phyloP scores from a whole-genome alignment of 805 yeast genomes.

The Groenewaldozyma salmanticensis region DNA sequence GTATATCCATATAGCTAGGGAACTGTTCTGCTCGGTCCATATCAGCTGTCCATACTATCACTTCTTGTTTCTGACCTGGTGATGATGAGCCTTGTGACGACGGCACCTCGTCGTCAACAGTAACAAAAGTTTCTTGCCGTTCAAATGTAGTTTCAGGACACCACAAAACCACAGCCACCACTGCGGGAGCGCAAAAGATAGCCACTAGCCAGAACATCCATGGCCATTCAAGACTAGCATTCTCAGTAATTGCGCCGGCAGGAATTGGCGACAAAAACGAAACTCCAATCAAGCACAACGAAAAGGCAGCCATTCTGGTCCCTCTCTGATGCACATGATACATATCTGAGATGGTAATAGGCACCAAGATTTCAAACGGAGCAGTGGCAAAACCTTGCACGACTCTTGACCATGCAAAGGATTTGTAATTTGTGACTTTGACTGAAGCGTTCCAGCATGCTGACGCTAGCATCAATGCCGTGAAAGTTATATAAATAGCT shows the following conservation, averaged over 20 bases:
- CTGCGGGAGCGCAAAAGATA: neutral
- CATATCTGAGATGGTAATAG: neutral
- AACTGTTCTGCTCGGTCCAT: neutral
- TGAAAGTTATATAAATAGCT: neutral
- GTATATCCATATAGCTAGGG: neutral
- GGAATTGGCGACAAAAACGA: neutral
- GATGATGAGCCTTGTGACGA: too few relatives aligned
- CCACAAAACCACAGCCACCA: neutral
- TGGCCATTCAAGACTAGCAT: neutral
- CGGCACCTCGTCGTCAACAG: neutral
- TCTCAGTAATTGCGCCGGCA: neutral
- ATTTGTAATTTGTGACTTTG: neutral
- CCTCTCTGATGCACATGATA: neutral
- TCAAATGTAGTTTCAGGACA: neutral
- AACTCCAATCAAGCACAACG: neutral
- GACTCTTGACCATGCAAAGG: neutral
- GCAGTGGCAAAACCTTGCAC: neutral
- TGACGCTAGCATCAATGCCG: neutral
- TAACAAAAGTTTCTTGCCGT: neutral
- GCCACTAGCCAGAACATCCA: neutral
- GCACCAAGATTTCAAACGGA: neutral
- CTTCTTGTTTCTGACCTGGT: too few relatives aligned
- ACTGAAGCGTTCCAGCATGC: neutral
- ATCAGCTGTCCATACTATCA: too few relatives aligned
- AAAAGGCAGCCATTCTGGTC: neutral